Evolutionary conservation across 2,329 filamentous ascomycete species (phyloP), one percentile per base, ranked within the genome.

Genomic region (Lasiodiplodia citricola): DNA sequence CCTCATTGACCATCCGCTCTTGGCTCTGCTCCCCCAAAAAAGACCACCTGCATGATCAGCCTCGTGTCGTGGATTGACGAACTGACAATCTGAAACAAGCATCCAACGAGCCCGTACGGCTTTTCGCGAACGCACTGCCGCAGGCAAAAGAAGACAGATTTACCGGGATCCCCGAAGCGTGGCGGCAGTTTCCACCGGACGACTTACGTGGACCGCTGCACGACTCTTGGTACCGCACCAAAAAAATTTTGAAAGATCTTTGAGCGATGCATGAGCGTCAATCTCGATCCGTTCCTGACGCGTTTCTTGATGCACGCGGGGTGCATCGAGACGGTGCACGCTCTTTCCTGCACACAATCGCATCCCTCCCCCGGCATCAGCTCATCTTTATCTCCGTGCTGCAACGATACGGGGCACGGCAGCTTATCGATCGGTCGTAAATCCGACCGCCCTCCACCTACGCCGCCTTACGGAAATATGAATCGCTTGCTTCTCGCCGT

Each of bases 401-500:
- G 44, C 44, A 47, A 6, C n/a, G 44, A 47, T 16, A n/a, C 41
- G 10, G 41, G 41, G 41, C 18, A 8, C 25, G 25, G 51, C 51
- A 25, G 51, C 23, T 31, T 54, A 54, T 54, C 51, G 51, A 54
- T 54, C 51, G 25, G 28, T 31, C 21, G 51, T 54, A 54, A 54
- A 54, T 54, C 51, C 51, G 51, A 54, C 13, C 23, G 13, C 4
- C 51, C 44, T 5, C 38, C 13, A 13, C 13, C 11, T 16, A 4
- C 51, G 28, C 51, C 51, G 51, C 51, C 51, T 23, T 54, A n/a
- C 51, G 51, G 51, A 54, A 8, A 54, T 54, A 54, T 47, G 44
- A 47, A 21, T 47, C 44, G 44, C 44, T n/a, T 10, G 21, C 44
- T n/a, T 44, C 41, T 44, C 18, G 41, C 41, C 41, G 18, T 44